phyloP scores from a whole-genome alignment of 208 protist species.

The Lotmaria passim region DNA sequence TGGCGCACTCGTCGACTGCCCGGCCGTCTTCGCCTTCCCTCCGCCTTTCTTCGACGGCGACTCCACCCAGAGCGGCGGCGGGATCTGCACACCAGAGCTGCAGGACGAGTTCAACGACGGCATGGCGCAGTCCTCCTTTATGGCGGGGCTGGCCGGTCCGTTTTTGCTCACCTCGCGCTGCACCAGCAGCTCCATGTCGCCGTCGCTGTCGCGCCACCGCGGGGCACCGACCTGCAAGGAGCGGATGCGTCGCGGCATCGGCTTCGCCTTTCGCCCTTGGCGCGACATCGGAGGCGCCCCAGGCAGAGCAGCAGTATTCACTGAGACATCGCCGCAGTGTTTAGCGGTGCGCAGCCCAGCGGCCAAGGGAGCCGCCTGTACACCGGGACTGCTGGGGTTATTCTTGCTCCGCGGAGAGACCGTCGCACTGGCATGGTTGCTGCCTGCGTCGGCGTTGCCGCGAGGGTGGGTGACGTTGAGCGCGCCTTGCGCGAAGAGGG shows the following conservation, averaged over 20 bases:
- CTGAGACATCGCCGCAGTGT: neutral
- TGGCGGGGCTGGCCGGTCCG: neutral
- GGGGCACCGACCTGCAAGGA: conserved; percentile 10
- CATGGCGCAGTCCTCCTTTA: neutral
- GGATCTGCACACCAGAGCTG: neutral
- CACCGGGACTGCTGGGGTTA: neutral
- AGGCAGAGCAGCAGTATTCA: neutral
- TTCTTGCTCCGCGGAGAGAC: neutral
- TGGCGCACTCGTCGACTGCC: neutral
- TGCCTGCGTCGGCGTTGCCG: neutral
- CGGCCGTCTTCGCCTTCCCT: neutral
- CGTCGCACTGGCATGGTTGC: neutral
- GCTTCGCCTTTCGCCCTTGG: neutral
- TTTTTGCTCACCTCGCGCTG: conserved; percentile 20
- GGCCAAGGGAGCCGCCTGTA: neutral
- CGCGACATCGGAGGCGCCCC: neutral
- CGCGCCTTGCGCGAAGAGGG: neutral
- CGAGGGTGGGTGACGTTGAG: neutral
- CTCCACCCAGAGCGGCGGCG: conserved; percentile 3
- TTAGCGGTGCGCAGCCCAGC: neutral
- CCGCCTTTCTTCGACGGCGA: neutral
- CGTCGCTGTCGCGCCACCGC: conserved; percentile 18
- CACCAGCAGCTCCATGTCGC: conserved; percentile 19
- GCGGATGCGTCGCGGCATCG: neutral
- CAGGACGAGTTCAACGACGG: conserved; percentile 7